phyloP scores from a whole-genome alignment of 176 grass and related monocot genomes.

The Elymus sibiricus region DNA sequence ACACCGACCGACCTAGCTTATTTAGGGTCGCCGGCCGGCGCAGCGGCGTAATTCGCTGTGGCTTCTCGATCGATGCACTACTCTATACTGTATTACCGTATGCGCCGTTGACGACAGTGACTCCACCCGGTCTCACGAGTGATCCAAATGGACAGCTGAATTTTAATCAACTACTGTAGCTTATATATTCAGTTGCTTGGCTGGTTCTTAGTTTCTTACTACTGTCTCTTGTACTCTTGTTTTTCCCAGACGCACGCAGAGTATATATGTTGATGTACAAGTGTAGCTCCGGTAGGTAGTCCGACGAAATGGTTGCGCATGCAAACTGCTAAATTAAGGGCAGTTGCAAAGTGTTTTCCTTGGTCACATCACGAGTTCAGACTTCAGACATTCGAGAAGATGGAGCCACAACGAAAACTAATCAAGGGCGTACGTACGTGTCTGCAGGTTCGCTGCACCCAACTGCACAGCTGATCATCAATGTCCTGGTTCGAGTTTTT shows the following conservation, averaged over 20 bases:
- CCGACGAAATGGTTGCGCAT: neutral
- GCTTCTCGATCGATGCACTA: too few species aligned
- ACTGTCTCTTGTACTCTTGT: neutral
- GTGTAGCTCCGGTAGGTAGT: conserved; percentile 13
- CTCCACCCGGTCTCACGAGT: neutral
- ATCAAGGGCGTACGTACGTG: neutral
- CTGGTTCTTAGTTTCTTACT: too few species aligned
- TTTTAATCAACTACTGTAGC: neutral
- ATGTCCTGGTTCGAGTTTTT: neutral
- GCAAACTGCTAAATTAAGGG: too few species aligned
- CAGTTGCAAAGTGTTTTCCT: neutral
- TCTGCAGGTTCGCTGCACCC: conserved; percentile 3
- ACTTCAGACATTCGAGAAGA: neutral
- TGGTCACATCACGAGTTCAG: neutral
- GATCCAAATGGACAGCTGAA: neutral
- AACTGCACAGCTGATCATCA: neutral
- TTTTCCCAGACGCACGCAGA: neutral
- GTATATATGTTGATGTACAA: neutral
- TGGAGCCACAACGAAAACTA: neutral
- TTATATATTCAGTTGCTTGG: too few species aligned
- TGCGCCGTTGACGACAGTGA: neutral
- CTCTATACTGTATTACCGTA: too few species aligned
- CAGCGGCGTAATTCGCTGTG: too few species aligned
- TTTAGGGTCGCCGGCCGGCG: too few species aligned
- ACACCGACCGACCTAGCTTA: neutral